Evolutionary conservation across 2,329 filamentous ascomycete genomes (phyloP), one percentile per base, ranked within the genome.

Genomic region (Fusarium sacchari): DNA sequence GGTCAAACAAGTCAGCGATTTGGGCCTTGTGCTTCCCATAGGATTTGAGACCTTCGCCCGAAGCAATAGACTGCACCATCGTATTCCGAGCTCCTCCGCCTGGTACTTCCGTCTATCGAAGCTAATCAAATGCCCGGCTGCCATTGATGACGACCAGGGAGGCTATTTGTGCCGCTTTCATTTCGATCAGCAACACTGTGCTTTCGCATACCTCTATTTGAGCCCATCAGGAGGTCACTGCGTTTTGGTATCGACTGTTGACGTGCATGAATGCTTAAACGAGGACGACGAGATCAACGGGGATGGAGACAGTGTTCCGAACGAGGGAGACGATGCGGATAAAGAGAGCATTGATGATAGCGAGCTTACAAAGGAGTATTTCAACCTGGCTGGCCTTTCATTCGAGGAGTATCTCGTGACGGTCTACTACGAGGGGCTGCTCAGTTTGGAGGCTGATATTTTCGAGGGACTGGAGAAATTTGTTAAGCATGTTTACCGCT

Each of bases 361-460:
- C 24, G 28, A 55, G 12, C 30, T 55, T 43, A 26, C 39, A 8
- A 43, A 43, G 36, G 58, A 26, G 18, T 17, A 56, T 13, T 60
- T 60, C 30, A 20, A 20, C 4, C n/a, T 60, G 3, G 47, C 30
- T 1, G 58, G 58, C 0, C 47, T 60, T 22, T 36, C 58, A 14
- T 60, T 60, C 14, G 58, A 60, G 30, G 58, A 60, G n/a, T 60
- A 60, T 34, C 58, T 60, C 3, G 58, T 24, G n/a, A 56, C 37
- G 6, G 58, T 28, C 11, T 60, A 60, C 47, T 60, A n/a, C 22
- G 58, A 60, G n/a, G 58, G 47, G 2, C 30, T 60, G 1, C 58
- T 60, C 7, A 56, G 37, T 26, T 24, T 60, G 0, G 20, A 43
- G 11, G 47, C 58, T 15, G 36, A 60, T 12, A 1, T 20, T 15